Evolutionary conservation across 2,329 filamentous ascomycete genomes (phyloP).

Genomic region (Myriosclerotinia scirpicola): DNA sequence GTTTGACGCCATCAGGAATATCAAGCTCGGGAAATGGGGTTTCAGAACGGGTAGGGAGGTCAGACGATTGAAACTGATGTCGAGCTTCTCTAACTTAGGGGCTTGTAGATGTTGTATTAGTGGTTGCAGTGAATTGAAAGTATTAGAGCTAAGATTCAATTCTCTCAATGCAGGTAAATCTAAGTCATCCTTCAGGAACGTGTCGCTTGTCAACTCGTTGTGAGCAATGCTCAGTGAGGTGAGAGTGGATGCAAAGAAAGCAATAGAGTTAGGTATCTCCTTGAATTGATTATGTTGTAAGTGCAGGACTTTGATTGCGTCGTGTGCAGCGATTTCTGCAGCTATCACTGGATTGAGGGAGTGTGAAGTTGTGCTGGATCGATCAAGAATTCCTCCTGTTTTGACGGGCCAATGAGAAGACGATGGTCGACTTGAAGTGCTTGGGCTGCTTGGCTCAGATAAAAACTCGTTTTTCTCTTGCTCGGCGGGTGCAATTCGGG

Average conservation of each 20-base stretch:
- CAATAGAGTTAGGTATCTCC: conserved; percentile 66
- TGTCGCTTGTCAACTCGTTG: conserved; percentile 66
- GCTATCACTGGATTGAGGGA: conserved; percentile 58
- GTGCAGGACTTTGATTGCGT: conserved; percentile 57
- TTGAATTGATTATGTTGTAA: conserved; percentile 77
- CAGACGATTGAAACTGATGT: conserved; percentile 82
- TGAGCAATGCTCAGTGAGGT: conserved; percentile 72
- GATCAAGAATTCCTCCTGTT: conserved; percentile 60
- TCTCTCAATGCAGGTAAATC: conserved; percentile 73
- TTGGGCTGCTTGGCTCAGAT: conserved; percentile 35
- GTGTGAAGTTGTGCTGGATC: conserved; percentile 64
- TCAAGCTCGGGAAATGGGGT: conserved; percentile 66
- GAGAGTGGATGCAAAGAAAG: conserved; percentile 68
- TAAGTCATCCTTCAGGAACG: conserved; percentile 65
- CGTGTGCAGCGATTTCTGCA: conserved; percentile 55
- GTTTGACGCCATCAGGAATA: conserved; percentile 70
- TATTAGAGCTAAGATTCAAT: conserved; percentile 73
- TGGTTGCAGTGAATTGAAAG: conserved; percentile 67
- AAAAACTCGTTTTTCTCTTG: conserved; percentile 31
- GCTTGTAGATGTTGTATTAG: conserved; percentile 69
- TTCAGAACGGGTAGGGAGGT: conserved; percentile 67
- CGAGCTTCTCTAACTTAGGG: conserved; percentile 71
- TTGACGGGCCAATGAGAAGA: conserved; percentile 39
- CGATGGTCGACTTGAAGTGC: conserved; percentile 24
- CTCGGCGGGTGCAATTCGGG: conserved; percentile 59